Conservation (phyloP, 2,329 filamentous ascomycete species). For the Sporothrix mexicana region DNA sequence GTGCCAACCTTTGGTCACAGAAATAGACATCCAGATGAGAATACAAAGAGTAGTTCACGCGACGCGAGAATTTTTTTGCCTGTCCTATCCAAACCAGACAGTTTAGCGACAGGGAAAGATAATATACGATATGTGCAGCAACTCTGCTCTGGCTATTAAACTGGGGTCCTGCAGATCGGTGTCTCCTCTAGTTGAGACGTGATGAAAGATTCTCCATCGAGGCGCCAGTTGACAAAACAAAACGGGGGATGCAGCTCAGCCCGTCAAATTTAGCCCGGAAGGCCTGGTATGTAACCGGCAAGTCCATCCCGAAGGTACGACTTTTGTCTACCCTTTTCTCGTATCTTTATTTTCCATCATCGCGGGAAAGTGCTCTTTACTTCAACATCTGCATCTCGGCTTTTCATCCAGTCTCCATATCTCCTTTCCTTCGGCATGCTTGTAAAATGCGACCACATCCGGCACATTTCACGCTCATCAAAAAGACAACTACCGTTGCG, state of each 20-base stretch:
- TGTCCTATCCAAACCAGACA: no score
- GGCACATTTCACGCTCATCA: neutral
- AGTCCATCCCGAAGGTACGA: no score
- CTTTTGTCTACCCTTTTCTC: no score
- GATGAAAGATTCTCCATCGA: neutral
- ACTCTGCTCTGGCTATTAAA: no score
- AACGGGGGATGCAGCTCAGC: no score
- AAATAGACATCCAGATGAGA: no score
- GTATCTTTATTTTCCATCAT: no score
- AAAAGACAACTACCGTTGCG: neutral
- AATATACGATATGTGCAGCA: no score
- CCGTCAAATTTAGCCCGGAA: neutral
- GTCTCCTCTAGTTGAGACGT: neutral
- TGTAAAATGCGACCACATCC: neutral
- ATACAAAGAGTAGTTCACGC: no score
- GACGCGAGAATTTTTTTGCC: no score
- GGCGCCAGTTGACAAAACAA: neutral
- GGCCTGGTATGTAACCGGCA: neutral
- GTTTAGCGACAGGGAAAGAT: no score
- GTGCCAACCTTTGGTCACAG: no score
- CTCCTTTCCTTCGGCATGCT: neutral
- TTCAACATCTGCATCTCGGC: neutral
- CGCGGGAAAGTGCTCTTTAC: neutral
- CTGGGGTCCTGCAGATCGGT: neutral
- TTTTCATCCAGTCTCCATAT: neutral